Evolutionary conservation across 495 filamentous ascomycete genomes (phyloP).

Genomic region (Aspergillus baeticus): DNA sequence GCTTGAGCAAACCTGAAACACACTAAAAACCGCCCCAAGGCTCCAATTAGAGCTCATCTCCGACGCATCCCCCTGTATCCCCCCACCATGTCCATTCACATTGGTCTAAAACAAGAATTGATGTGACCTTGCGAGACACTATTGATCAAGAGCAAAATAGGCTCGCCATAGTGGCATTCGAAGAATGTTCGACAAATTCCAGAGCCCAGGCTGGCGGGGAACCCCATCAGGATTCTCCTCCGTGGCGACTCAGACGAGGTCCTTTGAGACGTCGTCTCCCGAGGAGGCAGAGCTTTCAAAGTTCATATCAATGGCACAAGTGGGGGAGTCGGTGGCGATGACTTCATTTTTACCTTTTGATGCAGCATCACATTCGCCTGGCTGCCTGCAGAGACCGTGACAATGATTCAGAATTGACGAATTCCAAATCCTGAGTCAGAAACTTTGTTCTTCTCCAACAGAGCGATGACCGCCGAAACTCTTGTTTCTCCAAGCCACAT

Average conservation of each 20-base stretch:
- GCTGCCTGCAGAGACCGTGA: background rate
- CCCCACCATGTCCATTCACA: background rate
- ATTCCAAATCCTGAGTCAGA: conserved; percentile 6
- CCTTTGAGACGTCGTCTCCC: background rate
- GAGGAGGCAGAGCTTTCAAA: too few species aligned
- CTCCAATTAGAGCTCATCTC: conserved; percentile 20
- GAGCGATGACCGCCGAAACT: background rate
- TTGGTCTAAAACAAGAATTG: background rate
- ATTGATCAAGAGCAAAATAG: conserved; percentile 14
- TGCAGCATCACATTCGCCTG: background rate
- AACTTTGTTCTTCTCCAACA: background rate
- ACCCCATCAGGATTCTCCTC: conserved; percentile 1
- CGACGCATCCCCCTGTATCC: conserved; percentile 3
- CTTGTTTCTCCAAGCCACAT: too few species aligned
- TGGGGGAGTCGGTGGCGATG: background rate
- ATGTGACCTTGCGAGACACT: conserved; percentile 7
- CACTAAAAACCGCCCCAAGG: conserved; percentile 9
- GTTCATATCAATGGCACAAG: background rate
- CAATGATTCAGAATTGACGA: background rate
- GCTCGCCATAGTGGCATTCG: conserved; percentile 10
- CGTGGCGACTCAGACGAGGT: background rate
- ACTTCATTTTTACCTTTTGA: background rate
- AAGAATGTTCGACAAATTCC: conserved; percentile 1
- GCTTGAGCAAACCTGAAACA: conserved; percentile 37
- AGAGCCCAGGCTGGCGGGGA: conserved; percentile 3